phyloP scores from a whole-genome alignment of 768 basidiomycete species.

The Fibroporia radiculosa region DNA sequence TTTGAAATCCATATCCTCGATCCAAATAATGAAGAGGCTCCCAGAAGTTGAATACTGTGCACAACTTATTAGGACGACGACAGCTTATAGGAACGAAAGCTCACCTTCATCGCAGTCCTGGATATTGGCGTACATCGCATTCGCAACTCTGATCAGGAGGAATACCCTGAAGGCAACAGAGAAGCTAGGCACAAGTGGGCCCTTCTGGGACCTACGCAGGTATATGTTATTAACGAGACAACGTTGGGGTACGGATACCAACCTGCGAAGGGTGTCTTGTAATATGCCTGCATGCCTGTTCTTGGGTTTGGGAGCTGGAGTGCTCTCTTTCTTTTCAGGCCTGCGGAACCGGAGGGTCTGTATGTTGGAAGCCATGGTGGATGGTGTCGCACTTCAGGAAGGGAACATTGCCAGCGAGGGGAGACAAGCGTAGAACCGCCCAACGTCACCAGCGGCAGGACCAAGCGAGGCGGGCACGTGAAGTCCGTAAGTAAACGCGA shows the following conservation, averaged over 20 bases:
- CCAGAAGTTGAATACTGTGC: conserved; percentile 95
- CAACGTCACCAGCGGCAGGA: neutral
- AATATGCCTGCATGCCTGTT: conserved; percentile 59
- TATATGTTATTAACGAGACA: conserved; percentile 9
- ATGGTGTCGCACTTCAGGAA: neutral
- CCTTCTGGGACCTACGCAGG: conserved; percentile 47
- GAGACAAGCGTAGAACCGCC: neutral
- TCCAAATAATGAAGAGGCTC: conserved; percentile 93
- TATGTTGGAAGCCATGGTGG: conserved; percentile 12
- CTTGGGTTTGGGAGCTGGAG: conserved; percentile 11
- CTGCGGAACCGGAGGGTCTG: conserved; percentile 28
- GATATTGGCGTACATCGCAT: conserved; percentile 93
- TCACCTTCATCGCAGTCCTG: conserved; percentile 96
- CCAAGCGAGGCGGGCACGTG: neutral
- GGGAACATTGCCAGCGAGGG: neutral
- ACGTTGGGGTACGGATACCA: conserved; percentile 6
- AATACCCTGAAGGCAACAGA: conserved; percentile 79
- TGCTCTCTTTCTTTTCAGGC: conserved; percentile 17
- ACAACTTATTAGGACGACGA: neutral
- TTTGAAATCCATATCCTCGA: conserved; percentile 87
- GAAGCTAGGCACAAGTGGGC: conserved; percentile 83
- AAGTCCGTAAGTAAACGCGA: too few relatives aligned
- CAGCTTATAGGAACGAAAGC: conserved; percentile 7
- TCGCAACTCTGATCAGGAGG: conserved; percentile 68
- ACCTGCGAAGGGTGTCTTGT: conserved; percentile 77